These are phyloP conservation scores for Lumnitzera littorea DNA, from an alignment of 345 rosid genomes.

Conservation along the genomic window DNA sequence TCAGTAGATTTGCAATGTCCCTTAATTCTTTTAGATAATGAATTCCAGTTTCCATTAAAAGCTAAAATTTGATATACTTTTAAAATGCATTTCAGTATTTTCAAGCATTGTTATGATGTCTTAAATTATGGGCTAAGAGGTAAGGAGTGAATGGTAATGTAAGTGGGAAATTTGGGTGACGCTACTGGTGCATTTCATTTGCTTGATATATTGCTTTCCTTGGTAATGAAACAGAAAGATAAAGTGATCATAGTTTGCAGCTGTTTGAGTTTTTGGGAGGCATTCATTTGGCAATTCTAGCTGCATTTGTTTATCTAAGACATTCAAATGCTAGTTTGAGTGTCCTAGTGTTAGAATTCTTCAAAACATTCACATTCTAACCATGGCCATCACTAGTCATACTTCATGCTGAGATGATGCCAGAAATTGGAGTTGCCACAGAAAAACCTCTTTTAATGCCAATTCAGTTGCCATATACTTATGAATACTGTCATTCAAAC, in stretches of 20 bases:
- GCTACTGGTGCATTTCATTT: neutral
- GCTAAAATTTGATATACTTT: neutral
- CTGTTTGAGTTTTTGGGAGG: constrained; percentile 60
- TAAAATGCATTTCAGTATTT: constrained; percentile 30
- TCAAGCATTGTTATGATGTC: constrained; percentile 31
- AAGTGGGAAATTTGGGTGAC: constrained; percentile 12
- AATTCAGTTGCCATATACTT: constrained; percentile 40
- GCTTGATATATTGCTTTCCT: constrained; percentile 9
- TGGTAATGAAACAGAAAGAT: neutral
- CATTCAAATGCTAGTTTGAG: constrained; percentile 32
- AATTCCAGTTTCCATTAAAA: neutral
- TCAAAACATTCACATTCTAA: constrained; percentile 43
- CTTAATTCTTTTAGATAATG: neutral
- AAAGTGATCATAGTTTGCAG: constrained; percentile 18
- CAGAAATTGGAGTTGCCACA: constrained; percentile 15
- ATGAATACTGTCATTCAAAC: constrained; percentile 43
- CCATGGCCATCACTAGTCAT: constrained; percentile 51
- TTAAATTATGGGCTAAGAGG: constrained; percentile 52
- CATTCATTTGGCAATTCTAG: constrained; percentile 47
- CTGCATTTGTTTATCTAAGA: constrained; percentile 41
- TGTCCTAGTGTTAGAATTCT: constrained; percentile 32
- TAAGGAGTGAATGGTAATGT: constrained; percentile 59
- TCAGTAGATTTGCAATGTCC: neutral
- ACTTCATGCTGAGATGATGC: constrained; percentile 27
- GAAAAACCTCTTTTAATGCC: constrained; percentile 39